A percentile compares a stretch with the other conserved stretches of the same genome.
Conservation (phyloP, 768 basidiomycete genomes). For the Lentinula guzmanii region DNA sequence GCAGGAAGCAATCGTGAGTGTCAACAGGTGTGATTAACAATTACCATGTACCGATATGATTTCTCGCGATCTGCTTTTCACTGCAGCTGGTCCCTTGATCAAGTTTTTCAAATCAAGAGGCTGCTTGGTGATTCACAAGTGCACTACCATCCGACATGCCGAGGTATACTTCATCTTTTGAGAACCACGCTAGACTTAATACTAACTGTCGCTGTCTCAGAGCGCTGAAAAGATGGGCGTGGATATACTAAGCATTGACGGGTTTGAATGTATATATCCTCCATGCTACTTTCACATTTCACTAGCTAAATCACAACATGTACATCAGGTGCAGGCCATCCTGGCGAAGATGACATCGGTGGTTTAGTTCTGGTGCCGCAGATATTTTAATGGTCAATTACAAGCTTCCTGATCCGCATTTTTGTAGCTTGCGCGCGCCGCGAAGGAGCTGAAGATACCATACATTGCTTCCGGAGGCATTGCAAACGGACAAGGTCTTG, state of each 20-base stretch:
- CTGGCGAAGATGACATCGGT: conserved; percentile 92
- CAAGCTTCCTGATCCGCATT: neutral
- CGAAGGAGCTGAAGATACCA: conserved; percentile 75
- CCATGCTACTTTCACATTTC: neutral
- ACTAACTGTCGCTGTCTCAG: conserved; percentile 13
- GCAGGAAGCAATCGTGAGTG: conserved; percentile 83
- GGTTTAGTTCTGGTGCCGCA: conserved; percentile 68
- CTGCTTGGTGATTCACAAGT: conserved; percentile 86
- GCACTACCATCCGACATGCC: conserved; percentile 81
- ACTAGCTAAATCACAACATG: neutral
- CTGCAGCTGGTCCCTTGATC: conserved; percentile 68
- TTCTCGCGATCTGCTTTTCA: neutral
- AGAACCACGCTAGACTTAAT: neutral
- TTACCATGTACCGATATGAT: neutral
- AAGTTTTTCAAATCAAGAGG: conserved; percentile 74
- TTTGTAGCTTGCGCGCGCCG: conserved; percentile 75
- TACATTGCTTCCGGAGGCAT: conserved; percentile 91
- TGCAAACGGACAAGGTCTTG: conserved; percentile 81
- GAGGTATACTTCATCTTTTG: conserved; percentile 38
- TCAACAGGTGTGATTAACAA: neutral
- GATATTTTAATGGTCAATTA: neutral
- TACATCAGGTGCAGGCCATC: conserved; percentile 78
- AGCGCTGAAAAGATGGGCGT: conserved; percentile 71
- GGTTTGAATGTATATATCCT: conserved; percentile 70
- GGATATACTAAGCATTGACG: conserved; percentile 86